These are phyloP conservation scores for Sungouiella blattae DNA, from an alignment of 805 yeast species.

Conservation along the genomic window DNA sequence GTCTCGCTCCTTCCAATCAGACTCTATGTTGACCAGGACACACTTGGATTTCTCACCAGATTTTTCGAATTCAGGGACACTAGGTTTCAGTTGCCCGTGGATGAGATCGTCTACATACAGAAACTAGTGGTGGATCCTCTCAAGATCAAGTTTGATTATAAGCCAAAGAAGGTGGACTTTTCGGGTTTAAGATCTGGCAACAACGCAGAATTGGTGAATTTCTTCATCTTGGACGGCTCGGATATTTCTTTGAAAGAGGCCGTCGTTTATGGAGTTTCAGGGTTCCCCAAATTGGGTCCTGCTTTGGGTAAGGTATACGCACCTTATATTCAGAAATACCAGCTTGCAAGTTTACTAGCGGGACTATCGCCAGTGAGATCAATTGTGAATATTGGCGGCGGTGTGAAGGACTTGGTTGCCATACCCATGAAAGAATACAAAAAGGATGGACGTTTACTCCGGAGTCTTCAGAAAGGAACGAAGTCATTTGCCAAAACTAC, in stretches of 20 bases:
- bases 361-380: slow-evolving; percentile 84
- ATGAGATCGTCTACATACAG: slow-evolving; percentile 66
- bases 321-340: slow-evolving; percentile 82
- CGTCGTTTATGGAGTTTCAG: slow-evolving; percentile 70
- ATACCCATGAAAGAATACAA: slow-evolving; percentile 73
- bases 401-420: slow-evolving; percentile 67
- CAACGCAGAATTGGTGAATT: slow-evolving; percentile 80
- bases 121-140: slow-evolving; percentile 60
- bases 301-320: slow-evolving; percentile 72
- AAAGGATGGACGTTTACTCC: slow-evolving; percentile 64
- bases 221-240: slow-evolving; percentile 86
- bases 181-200: slow-evolving; percentile 84
- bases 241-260: slow-evolving; percentile 60
- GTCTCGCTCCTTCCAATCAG: slow-evolving; percentile 68
- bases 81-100: slow-evolving; percentile 61
- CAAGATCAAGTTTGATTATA: slow-evolving; percentile 74
- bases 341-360: slow-evolving; percentile 72
- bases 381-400: slow-evolving; percentile 72
- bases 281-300: slow-evolving; percentile 58
- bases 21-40: slow-evolving; percentile 88
- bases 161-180: slow-evolving; percentile 85
- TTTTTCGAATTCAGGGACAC: slow-evolving; percentile 78
- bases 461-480: slow-evolving; percentile 76
- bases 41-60: slow-evolving; percentile 76
- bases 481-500: slow-evolving; percentile 71